Conservation (phyloP, 169 alveolate species). For the Cryptosporidium ubiquitum region DNA sequence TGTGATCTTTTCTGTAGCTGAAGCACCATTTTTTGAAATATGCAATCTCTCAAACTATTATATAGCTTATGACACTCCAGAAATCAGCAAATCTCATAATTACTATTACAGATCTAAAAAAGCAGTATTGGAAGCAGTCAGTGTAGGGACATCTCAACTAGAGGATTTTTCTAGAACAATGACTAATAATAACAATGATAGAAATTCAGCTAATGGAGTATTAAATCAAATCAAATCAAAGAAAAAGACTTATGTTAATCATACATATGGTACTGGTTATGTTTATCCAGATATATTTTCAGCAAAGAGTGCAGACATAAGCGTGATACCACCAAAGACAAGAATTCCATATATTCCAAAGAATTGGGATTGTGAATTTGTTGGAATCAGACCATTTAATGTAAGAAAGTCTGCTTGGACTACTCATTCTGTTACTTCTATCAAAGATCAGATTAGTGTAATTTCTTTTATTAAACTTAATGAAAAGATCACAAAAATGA, state of each 20-base stretch:
- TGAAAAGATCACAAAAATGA: neutral
- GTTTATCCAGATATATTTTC: slow-evolving; percentile 56
- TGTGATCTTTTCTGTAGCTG: slow-evolving; percentile 65
- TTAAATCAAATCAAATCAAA: neutral
- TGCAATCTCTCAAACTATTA: slow-evolving; percentile 52
- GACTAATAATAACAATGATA: neutral
- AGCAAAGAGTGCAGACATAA: slow-evolving; percentile 73
- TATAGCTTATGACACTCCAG: slow-evolving; percentile 72
- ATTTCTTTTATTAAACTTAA: slow-evolving; percentile 28
- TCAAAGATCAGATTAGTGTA: slow-evolving; percentile 54
- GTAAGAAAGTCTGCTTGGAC: slow-evolving; percentile 71
- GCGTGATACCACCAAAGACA: slow-evolving; percentile 67
- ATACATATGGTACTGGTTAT: slow-evolving; percentile 19
- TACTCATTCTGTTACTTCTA: slow-evolving; percentile 61
- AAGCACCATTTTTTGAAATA: slow-evolving; percentile 69
- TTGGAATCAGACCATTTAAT: slow-evolving; percentile 69
- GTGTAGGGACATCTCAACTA: neutral
- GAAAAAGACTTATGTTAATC: slow-evolving; percentile 34
- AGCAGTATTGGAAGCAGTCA: slow-evolving; percentile 45
- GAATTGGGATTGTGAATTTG: slow-evolving; percentile 63
- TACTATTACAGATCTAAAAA: slow-evolving; percentile 64
- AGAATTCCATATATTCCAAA: slow-evolving; percentile 69
- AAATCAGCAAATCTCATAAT: slow-evolving; percentile 42
- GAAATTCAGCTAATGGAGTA: neutral
- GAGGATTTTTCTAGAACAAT: slow-evolving; percentile 6